phyloP scores from a whole-genome alignment of 2,329 filamentous ascomycete genomes.

The Aspergillus melleus region DNA sequence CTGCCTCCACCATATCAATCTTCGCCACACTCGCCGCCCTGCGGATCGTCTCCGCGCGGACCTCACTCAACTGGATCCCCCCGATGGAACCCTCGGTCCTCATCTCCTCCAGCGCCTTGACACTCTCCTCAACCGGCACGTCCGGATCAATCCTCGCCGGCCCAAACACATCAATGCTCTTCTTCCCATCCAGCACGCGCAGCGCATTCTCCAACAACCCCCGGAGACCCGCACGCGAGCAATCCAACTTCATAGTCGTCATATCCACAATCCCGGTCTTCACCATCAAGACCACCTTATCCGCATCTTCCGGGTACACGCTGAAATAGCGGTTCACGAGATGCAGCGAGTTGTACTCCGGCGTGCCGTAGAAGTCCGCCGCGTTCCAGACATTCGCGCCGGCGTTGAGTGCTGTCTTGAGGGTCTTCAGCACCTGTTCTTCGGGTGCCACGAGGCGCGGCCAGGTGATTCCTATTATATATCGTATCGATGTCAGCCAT shows the following conservation, averaged over 20 bases:
- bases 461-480: not conserved
- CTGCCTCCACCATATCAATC: conserved; percentile 56
- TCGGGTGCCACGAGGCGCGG: not conserved
- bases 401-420: conserved; percentile 29
- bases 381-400: conserved; percentile 29
- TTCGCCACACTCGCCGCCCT: conserved; percentile 38
- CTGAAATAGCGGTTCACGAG: conserved; percentile 29
- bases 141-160: conserved; percentile 54
- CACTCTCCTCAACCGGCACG: conserved; percentile 47
- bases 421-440: conserved; percentile 42
- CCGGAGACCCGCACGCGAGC: conserved; percentile 52
- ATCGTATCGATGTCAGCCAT: not conserved
- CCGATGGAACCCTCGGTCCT: conserved; percentile 38
- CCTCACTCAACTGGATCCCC: conserved; percentile 37
- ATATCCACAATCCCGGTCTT: conserved; percentile 33
- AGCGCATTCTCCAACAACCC: conserved; percentile 57
- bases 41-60: conserved; percentile 35
- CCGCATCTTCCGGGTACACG: conserved; percentile 28
- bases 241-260: conserved; percentile 42
- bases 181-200: conserved; percentile 47
- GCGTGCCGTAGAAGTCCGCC: conserved; percentile 35
- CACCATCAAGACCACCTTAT: conserved; percentile 28
- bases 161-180: conserved; percentile 60
- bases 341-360: conserved; percentile 28
- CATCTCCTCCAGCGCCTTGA: conserved; percentile 30